Evolutionary conservation across 192 early-diverging fungal species (phyloP).

Genomic region (Podila epicladia): DNA sequence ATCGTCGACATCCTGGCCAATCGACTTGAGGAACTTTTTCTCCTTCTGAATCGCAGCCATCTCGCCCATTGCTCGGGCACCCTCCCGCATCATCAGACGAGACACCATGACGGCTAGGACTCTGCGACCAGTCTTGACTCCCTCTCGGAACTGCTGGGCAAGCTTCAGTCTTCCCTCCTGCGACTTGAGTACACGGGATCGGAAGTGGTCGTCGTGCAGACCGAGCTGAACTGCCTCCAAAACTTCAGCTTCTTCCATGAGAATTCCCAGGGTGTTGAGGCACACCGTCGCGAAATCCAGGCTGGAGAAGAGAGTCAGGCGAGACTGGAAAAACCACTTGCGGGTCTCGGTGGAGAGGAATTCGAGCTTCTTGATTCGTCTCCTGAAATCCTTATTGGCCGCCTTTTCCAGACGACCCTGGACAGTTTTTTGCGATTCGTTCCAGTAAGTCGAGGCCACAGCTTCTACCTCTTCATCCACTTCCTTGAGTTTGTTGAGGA

Average conservation of each 20-base stretch:
- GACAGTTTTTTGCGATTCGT: constrained; percentile 62
- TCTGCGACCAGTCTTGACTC: constrained; percentile 72
- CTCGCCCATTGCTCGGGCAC: constrained; percentile 72
- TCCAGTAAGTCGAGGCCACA: constrained; percentile 26
- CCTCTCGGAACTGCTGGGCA: constrained; percentile 75
- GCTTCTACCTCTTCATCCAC: constrained; percentile 52
- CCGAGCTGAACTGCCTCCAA: constrained; percentile 69
- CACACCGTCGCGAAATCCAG: constrained; percentile 65
- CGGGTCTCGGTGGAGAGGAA: constrained; percentile 63
- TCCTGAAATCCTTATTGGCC: constrained; percentile 75
- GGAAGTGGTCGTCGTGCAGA: constrained; percentile 50
- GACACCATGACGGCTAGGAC: constrained; percentile 78
- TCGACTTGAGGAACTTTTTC: constrained; percentile 61
- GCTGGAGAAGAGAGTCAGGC: constrained; percentile 64
- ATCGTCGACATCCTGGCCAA: constrained; percentile 52
- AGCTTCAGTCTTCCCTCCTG: constrained; percentile 69
- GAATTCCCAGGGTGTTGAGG: constrained; percentile 68
- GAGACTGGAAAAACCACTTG: constrained; percentile 66
- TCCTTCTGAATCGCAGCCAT: constrained; percentile 63
- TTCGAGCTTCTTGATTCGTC: constrained; percentile 71
- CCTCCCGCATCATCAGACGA: constrained; percentile 79
- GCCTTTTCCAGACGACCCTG: constrained; percentile 66
- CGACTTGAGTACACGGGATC: constrained; percentile 66
- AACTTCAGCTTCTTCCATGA: constrained; percentile 82
- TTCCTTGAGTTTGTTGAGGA: constrained; percentile 51